Conservation (phyloP, 176 grass and related monocot species). For the Musa troglodytarum region DNA sequence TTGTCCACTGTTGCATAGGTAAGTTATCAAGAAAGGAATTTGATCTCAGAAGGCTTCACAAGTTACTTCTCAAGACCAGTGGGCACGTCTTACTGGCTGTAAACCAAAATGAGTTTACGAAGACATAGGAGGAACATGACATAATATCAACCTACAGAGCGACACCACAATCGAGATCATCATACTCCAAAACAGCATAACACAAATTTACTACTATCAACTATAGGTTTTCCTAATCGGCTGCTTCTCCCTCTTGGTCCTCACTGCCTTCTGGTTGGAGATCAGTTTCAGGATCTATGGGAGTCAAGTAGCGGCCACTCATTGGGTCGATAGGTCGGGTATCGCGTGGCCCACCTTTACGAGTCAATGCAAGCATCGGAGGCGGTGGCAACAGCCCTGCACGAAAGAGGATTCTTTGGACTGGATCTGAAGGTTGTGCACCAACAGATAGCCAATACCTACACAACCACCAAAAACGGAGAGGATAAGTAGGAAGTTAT, state of each 20-base stretch:
- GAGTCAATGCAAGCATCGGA: constrained; percentile 62
- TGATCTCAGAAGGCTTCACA: background rate
- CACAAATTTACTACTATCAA: background rate
- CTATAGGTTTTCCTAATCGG: constrained; percentile 22
- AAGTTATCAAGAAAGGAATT: constrained; percentile 30
- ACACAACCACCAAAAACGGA: background rate
- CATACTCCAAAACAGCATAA: background rate
- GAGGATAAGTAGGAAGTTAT: background rate
- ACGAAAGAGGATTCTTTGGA: constrained; percentile 77
- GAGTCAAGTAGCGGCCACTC: constrained; percentile 54
- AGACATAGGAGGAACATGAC: background rate
- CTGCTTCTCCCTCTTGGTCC: constrained; percentile 23
- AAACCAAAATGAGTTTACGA: background rate
- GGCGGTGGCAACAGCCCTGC: constrained; percentile 77
- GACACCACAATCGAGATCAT: background rate
- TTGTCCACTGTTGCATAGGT: background rate
- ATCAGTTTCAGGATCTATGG: constrained; percentile 20
- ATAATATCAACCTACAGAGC: background rate
- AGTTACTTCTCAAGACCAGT: background rate
- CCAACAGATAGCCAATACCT: constrained; percentile 92
- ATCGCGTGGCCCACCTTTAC: constrained; percentile 68
- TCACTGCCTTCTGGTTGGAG: constrained; percentile 24
- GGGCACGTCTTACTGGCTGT: background rate
- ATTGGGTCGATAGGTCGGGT: constrained; percentile 60
- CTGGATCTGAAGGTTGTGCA: constrained; percentile 79